Evolutionary conservation across 208 protist genomes (phyloP).

Genomic region (Trypanosoma rangeli): DNA sequence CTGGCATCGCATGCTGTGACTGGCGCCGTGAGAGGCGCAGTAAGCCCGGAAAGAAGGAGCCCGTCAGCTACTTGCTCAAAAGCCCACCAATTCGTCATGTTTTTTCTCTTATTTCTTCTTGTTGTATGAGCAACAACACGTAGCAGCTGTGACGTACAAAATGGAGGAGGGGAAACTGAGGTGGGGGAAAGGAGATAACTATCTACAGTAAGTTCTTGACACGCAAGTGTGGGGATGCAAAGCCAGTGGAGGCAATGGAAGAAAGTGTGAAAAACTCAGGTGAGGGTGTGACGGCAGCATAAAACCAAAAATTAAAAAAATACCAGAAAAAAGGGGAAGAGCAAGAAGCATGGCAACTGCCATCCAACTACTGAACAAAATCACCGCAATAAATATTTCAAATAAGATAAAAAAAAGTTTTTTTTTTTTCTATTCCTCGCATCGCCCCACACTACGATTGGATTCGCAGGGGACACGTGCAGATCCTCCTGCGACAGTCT

Average conservation of each 20-base stretch:
- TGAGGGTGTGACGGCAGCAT: not conserved
- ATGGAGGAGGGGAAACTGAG: slow-evolving; percentile 3
- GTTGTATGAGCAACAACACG: not conserved
- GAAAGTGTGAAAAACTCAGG: no score
- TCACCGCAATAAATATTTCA: slow-evolving; percentile 2
- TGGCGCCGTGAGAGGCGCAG: slow-evolving; percentile 12
- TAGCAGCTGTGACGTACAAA: not conserved
- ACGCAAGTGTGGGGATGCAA: not conserved
- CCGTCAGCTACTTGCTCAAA: slow-evolving; percentile 50
- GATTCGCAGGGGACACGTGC: no score
- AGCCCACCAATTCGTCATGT: slow-evolving; percentile 21
- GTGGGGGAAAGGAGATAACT: not conserved
- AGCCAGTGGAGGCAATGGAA: not conserved
- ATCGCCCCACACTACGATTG: no score
- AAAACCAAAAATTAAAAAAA: not conserved
- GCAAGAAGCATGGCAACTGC: not conserved
- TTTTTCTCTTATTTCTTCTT: not conserved
- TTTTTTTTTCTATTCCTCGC: not conserved
- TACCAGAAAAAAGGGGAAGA: not conserved
- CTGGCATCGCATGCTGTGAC: not conserved
- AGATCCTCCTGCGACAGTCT: no score
- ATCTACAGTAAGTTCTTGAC: not conserved
- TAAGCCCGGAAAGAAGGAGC: slow-evolving; percentile 1
- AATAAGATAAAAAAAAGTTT: not conserved
- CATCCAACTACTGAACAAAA: not conserved